Conservation (phyloP, 768 basidiomycete species). For the Termitomyces sp. region DNA sequence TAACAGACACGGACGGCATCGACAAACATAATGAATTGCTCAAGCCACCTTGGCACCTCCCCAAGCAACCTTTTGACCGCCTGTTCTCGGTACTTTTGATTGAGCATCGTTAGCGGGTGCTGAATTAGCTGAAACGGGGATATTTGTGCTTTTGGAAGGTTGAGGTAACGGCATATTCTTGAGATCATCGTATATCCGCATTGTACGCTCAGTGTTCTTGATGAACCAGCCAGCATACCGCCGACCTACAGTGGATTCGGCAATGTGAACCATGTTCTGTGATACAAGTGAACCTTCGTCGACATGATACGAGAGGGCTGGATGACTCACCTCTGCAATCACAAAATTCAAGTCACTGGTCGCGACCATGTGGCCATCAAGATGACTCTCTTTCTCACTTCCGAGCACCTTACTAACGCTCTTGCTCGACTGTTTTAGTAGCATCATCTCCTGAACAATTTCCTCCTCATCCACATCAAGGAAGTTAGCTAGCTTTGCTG, state of each 20-base stretch:
- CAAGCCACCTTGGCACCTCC: slow-evolving; percentile 36
- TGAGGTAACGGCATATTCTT: slow-evolving; percentile 43
- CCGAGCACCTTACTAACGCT: slow-evolving; percentile 65
- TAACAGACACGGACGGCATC: neutral
- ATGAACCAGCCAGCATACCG: slow-evolving; percentile 98
- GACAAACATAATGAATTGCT: neutral
- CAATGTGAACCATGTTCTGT: slow-evolving; percentile 95
- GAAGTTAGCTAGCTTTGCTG: slow-evolving; percentile 88
- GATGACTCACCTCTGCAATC: slow-evolving; percentile 74
- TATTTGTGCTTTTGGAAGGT: slow-evolving; percentile 21
- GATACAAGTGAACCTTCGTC: neutral
- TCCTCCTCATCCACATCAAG: slow-evolving; percentile 90
- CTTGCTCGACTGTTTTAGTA: slow-evolving; percentile 84
- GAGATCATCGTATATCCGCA: slow-evolving; percentile 79
- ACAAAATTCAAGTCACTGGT: slow-evolving; percentile 95
- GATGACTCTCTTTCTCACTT: slow-evolving; percentile 46
- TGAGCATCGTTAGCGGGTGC: slow-evolving; percentile 19
- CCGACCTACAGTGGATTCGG: slow-evolving; percentile 89
- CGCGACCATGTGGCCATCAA: slow-evolving; percentile 83
- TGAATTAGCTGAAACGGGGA: slow-evolving; percentile 17
- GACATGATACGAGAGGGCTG: neutral
- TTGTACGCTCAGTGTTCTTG: slow-evolving; percentile 88
- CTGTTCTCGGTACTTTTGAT: slow-evolving; percentile 26
- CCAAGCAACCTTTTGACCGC: slow-evolving; percentile 60
- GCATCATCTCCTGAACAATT: slow-evolving; percentile 95